A percentile compares a stretch with the other conserved stretches of the same genome.
phyloP scores from a whole-genome alignment of 1,284 basidiomycete genomes.

The Irpex sp. region DNA sequence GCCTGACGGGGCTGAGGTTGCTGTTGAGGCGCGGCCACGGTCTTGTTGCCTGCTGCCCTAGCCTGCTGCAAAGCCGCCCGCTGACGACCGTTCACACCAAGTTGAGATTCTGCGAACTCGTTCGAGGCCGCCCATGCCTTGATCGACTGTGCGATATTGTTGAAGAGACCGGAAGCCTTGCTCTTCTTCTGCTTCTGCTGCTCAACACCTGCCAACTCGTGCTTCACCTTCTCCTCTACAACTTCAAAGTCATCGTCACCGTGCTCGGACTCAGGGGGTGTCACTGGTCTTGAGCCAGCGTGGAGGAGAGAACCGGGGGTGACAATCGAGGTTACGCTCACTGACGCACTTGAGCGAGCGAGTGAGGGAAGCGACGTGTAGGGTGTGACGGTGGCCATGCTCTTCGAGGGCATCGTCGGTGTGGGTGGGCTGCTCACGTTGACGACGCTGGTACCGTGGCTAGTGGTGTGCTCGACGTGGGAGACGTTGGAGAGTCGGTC shows the following conservation, averaged over 20 bases:
- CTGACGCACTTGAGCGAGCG: conserved; percentile 23
- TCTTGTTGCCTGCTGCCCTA: neutral
- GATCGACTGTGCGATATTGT: neutral
- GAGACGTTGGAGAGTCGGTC: neutral
- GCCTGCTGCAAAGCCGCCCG: neutral
- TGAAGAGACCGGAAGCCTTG: neutral
- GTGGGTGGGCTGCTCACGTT: conserved; percentile 6
- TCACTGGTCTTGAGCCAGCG: conserved; percentile 14
- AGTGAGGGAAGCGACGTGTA: conserved; percentile 23
- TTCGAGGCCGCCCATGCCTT: neutral
- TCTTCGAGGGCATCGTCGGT: neutral
- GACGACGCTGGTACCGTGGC: neutral
- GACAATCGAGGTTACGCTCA: conserved; percentile 25
- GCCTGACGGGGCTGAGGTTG: neutral
- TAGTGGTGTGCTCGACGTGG: neutral
- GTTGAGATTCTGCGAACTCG: neutral
- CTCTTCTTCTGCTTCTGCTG: neutral
- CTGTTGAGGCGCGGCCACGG: neutral
- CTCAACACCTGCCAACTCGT: neutral
- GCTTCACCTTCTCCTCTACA: neutral
- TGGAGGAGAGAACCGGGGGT: conserved; percentile 27
- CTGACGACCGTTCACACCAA: neutral
- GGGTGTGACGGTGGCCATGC: conserved; percentile 10
- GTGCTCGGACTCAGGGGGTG: neutral
- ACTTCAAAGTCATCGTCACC: neutral